Base-by-base conservation (phyloP, 2,329 filamentous ascomycete species). In the Lomentospora prolificans region DNA sequence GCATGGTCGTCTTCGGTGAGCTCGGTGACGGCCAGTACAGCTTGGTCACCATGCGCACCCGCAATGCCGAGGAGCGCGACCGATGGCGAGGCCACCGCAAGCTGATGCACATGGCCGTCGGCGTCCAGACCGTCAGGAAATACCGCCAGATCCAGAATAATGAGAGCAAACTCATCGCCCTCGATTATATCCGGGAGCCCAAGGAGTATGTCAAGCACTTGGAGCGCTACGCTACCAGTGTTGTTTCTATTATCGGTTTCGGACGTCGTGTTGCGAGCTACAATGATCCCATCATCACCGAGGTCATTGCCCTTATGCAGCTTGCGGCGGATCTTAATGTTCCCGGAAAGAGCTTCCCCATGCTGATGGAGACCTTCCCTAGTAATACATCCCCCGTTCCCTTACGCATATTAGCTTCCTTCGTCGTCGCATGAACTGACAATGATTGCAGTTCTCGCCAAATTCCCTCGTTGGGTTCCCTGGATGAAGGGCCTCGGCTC, bases 221-320 rank as follows among this genome's bases (percentile, higher is more conserved):
- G 17, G 55, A 81, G 66, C 69, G 78, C 9, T 71, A 75, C 50
- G 76, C 78, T 8, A 78, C 76, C 0, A 77, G 74, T 51, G 77
- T 80, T 1, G 75, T 79, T 0, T 77, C 73, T 5, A 77, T 80
- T 53, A 79, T 83, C 58, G 80, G 75, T 0, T 82, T 80, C 61
- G 80, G 80, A 1, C 68, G 79, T 5, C 69, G 80, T 6, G 73
- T 80, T 1, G 72, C 72, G 5, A 73, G 64, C 53, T 75, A 66
- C 61, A 68, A 75, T n/a, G 79, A 83, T 60, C 78, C 79, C 3
- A 80, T 80, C 61, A 77, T 82, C 58, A 79, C 78, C 3, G 79
- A 82, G 61, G 80, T 79, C n/a, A 77, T 82, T 57, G 74, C 77
- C 1, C 67, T 79, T 25, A 77, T 82, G 73, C 76, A 83, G 56